A percentile compares a stretch with the other conserved stretches of the same genome.
Conservation (phyloP, 2,329 filamentous ascomycete genomes). For the Paracoccidioides lutzii region DNA sequence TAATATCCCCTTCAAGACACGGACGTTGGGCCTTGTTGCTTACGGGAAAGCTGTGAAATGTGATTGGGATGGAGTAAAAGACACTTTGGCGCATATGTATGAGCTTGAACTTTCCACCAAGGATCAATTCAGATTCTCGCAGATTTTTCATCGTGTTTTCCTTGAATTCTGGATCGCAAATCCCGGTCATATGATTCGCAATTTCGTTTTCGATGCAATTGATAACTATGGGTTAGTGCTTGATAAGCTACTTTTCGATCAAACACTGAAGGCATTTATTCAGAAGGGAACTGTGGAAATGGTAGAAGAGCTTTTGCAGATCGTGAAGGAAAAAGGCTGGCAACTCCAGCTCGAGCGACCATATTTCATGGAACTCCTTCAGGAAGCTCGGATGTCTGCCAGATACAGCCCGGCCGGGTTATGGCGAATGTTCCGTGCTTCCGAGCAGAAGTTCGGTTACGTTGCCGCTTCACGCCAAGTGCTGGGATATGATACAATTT, state of each 20-base stretch:
- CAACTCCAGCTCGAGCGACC: constrained; percentile 20
- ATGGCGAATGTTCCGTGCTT: constrained; percentile 30
- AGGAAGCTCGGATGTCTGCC: constrained; percentile 22
- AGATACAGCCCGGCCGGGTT: constrained; percentile 24
- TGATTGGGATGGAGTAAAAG: constrained; percentile 29
- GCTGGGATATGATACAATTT: constrained; percentile 23
- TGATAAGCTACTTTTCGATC: constrained; percentile 27
- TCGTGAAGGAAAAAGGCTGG: constrained; percentile 23
- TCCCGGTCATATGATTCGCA: constrained; percentile 20
- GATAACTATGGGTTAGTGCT: constrained; percentile 25
- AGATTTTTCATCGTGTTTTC: constrained; percentile 29
- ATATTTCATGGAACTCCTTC: constrained; percentile 22
- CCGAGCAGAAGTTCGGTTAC: constrained; percentile 21
- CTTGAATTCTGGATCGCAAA: constrained; percentile 30
- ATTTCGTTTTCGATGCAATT: constrained; percentile 25
- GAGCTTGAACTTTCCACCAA: constrained; percentile 19
- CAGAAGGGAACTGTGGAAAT: constrained; percentile 25
- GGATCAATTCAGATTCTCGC: constrained; percentile 16
- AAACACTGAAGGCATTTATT: constrained; percentile 28
- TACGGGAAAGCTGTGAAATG: constrained; percentile 25
- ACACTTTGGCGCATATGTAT: constrained; percentile 28
- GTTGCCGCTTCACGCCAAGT: constrained; percentile 23
- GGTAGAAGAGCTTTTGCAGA: constrained; percentile 20
- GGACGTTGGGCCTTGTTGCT: constrained; percentile 26
- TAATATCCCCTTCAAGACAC: constrained; percentile 19